Base-by-base conservation (phyloP, 2,329 filamentous ascomycete species). In the Mycogone perniciosa region DNA sequence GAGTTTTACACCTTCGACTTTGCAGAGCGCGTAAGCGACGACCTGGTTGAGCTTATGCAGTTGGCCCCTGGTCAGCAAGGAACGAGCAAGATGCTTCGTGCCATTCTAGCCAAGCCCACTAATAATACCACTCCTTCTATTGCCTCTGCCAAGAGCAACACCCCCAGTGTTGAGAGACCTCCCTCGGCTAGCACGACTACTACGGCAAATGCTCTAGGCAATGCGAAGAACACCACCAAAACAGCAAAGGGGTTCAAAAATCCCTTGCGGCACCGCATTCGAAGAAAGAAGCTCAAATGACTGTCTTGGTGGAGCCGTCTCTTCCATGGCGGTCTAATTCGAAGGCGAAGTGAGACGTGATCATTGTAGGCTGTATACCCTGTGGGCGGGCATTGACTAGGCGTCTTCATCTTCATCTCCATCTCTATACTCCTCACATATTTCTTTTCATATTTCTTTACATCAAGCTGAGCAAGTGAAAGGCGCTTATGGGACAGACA, bases 1-100 rank as follows among this genome's bases (percentile, higher is more conserved):
- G 58, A 64, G 31, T 67, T 62, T 31, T 69, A 69, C 52, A 59
- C 63, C 1, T 61, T 62, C 26, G 57, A 56, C 27, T 62, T 62
- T 35, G 60, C 64, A 1, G 59, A 59, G 2, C 60, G 62, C 10
- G 58, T 59, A 2, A 60, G 63, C 44, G 62, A 59, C 34, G 64
- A 68, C 35, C 60, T 61, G 9, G 57, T 57, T 35, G 61, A 62
- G 41, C 47, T 61, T 48, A 59, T 60, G 58, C 56, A 54, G 48
- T 43, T 46, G 2, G 49, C 42, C 7, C 50, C 50, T 9, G 50
- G 50, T 33, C 50, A 44, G 26, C 52, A 54, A 30, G 52, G 52
- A 34, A 54, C 46, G 29, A 54, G 52, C 48, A 54, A 51, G 40
- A 54, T 54, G 52, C 48, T 54, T 34, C 52, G 52, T 7, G 40